phyloP scores from a whole-genome alignment of 305 asterid genomes.

The Rubia balearica region DNA sequence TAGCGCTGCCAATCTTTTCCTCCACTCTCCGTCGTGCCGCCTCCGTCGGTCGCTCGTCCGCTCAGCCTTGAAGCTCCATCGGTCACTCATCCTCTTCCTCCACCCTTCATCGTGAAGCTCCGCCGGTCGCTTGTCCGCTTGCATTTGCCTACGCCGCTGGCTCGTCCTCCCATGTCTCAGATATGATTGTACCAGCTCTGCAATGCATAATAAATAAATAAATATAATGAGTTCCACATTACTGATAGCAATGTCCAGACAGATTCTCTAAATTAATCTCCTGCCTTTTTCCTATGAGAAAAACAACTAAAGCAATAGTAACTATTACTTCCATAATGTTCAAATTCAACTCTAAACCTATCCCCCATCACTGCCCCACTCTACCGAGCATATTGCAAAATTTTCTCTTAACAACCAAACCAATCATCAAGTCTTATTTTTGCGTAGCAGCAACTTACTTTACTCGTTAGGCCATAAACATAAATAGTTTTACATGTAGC shows the following conservation, averaged over 20 bases:
- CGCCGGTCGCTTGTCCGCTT: too few species aligned
- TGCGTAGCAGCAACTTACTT: not conserved
- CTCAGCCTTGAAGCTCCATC: too few species aligned
- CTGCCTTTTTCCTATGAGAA: not conserved
- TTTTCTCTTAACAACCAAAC: not conserved
- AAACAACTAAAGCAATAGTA: not conserved
- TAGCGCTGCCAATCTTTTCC: too few species aligned
- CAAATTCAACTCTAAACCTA: not conserved
- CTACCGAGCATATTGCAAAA: not conserved
- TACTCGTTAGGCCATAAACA: not conserved
- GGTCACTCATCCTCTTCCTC: too few species aligned
- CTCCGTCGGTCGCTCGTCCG: too few species aligned
- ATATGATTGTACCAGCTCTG: conserved; percentile 92
- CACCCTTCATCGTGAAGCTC: too few species aligned
- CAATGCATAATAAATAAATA: conserved; percentile 22
- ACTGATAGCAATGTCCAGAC: not conserved
- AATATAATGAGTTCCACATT: conserved; percentile 10
- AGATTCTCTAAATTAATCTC: not conserved
- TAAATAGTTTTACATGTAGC: not conserved
- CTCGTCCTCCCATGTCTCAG: conserved; percentile 99
- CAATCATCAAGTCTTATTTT: not conserved
- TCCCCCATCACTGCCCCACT: not conserved
- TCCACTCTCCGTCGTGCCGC: too few species aligned
- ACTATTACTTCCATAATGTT: not conserved
- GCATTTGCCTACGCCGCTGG: too few species aligned